A percentile compares a stretch with the other conserved stretches of the same genome.
These are phyloP conservation scores for Raffaelea deltoideospora DNA, from an alignment of 2,329 filamentous ascomycete genomes.

Conservation along the genomic window DNA sequence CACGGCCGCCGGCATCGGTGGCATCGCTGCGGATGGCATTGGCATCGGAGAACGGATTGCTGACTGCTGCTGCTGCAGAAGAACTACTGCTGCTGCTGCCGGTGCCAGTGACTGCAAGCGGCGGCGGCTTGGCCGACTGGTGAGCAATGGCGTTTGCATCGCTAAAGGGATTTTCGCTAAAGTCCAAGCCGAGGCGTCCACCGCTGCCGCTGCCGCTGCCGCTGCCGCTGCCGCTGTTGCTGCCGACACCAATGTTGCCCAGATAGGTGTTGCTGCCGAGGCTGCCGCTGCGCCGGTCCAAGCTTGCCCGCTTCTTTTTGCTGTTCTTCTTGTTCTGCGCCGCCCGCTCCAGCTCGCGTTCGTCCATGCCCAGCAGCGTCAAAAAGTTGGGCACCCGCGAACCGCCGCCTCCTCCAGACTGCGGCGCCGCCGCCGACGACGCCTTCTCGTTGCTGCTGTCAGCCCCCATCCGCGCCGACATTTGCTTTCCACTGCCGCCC, in stretches of 20 bases:
- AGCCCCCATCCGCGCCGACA: too few species aligned
- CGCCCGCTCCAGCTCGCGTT: constrained; percentile 22
- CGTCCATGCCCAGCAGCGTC: constrained; percentile 26
- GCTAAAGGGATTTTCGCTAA: constrained; percentile 28
- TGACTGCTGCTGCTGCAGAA: constrained; percentile 4
- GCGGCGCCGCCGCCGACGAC: neutral
- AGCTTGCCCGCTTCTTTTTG: constrained; percentile 6
- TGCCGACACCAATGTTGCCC: constrained; percentile 10
- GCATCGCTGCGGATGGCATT: constrained; percentile 24
- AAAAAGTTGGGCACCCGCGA: constrained; percentile 25
- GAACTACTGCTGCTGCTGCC: neutral
- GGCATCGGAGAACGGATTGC: constrained; percentile 33
- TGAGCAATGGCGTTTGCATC: constrained; percentile 27
- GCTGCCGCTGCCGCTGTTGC: constrained; percentile 1
- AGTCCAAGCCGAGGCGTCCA: constrained; percentile 12
- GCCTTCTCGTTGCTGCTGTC: constrained; percentile 11
- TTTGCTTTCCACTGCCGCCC: too few species aligned
- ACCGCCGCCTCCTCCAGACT: neutral
- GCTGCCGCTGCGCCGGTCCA: constrained; percentile 6
- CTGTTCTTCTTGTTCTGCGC: constrained; percentile 19
- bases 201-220: constrained; percentile 5
- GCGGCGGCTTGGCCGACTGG: constrained; percentile 22
- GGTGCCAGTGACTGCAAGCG: constrained; percentile 17
- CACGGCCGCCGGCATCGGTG: constrained; percentile 7
- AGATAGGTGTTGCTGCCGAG: constrained; percentile 4